These are phyloP conservation scores for Ajuga chamaepitys DNA, from an alignment of 257 asterid species.

Conservation along the genomic window DNA sequence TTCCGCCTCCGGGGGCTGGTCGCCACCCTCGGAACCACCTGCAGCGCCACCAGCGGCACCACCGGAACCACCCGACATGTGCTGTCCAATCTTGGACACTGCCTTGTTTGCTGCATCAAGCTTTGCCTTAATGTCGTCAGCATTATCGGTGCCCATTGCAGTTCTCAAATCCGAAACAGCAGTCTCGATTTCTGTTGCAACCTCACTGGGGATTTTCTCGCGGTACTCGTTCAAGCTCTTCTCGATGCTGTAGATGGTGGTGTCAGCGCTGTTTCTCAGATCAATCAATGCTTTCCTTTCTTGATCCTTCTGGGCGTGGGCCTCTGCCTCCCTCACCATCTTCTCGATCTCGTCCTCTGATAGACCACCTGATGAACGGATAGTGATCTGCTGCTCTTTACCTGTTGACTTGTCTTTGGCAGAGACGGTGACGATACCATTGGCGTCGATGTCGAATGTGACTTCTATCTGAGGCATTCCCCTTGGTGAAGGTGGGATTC, in stretches of 20 bases:
- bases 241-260: slow-evolving; percentile 52
- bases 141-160: slow-evolving; percentile 32
- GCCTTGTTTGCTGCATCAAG: slow-evolving; percentile 55
- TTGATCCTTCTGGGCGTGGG: slow-evolving; percentile 62
- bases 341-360: slow-evolving; percentile 60
- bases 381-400: slow-evolving; percentile 66
- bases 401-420: slow-evolving; percentile 61
- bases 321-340: slow-evolving; percentile 68
- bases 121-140: slow-evolving; percentile 53
- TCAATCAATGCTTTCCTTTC: slow-evolving; percentile 59
- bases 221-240: slow-evolving; percentile 54
- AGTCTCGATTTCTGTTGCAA: slow-evolving; percentile 44
- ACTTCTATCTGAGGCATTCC: slow-evolving; percentile 69
- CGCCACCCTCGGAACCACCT: slow-evolving; percentile 38
- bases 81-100: slow-evolving; percentile 58
- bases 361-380: slow-evolving; percentile 54
- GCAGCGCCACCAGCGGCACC: slow-evolving; percentile 31
- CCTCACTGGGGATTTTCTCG: slow-evolving; percentile 53
- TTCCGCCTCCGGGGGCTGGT: slow-evolving; percentile 58
- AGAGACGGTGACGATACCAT: slow-evolving; percentile 58
- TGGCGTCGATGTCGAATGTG: slow-evolving; percentile 65
- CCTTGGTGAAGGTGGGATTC: slow-evolving; percentile 68
- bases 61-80: slow-evolving; percentile 48
- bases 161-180: slow-evolving; percentile 43
- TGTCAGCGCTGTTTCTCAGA: slow-evolving; percentile 49